Evolutionary conservation across 2,329 filamentous ascomycete genomes (phyloP), one percentile per base, ranked within the genome.

Genomic region (Colletotrichum sansevieriae): DNA sequence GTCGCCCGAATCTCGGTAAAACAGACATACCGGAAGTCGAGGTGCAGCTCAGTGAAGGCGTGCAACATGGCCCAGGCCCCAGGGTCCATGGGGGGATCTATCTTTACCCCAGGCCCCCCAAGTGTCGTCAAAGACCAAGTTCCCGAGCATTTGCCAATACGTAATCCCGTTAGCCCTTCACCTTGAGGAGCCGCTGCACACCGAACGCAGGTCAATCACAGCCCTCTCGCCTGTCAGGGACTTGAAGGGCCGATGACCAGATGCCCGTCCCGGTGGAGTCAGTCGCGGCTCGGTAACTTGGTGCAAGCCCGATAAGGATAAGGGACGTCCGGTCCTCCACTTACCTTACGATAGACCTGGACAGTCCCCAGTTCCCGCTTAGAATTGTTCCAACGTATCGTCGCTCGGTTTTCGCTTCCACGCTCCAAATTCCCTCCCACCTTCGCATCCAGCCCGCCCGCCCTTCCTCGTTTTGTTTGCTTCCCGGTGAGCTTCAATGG

Each of bases 371-470:
- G 39, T 69, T 57, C 63, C 66, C 66, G 66, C 62, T 62, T 62
- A 29, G 1, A 29, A 39, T 39, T 15, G 47, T 43, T 25, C 37
- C 37, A 41, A 37, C 52, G 1, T 35, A 4, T 46, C 55, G 64
- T 68, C 59, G 59, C 60, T 64, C 60, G 64, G 61, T 70, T 70
- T 68, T 70, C 64, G 55, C 43, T 65, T 63, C 25, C 25, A 25
- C 25, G 54, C 35, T 58, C 57, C 29, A 18, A 55, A 39, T 51
- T 51, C 43, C 29, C 49, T 63, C 52, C 37, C 52, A 54, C 47
- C 51, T 54, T 35, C 58, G 64, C 41, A 64, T 49, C 58, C 20
- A 64, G 51, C 49, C 41, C 35, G 43, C 44, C 65, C 54, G 39
- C 46, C 39, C 41, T 11, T 55, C 37, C 22, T 44, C 35, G 43